A percentile compares a stretch with the other conserved stretches of the same genome.
Conservation (phyloP, 2,329 filamentous ascomycete species). For the Ascochyta viciae-villosae region DNA sequence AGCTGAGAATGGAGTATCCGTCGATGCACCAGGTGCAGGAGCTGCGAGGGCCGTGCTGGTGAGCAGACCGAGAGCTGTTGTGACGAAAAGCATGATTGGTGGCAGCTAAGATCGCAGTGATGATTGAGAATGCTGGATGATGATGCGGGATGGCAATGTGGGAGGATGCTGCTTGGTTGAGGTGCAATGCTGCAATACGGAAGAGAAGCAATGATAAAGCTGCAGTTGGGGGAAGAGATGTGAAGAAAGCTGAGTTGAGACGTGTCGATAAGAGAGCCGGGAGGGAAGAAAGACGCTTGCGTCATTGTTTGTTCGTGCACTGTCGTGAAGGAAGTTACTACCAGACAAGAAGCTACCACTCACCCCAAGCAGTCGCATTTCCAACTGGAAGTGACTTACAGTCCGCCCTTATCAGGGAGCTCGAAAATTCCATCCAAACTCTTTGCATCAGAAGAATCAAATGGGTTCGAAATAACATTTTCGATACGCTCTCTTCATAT, state of each 20-base stretch:
- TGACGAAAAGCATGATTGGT: not conserved
- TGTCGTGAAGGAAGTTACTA: not conserved
- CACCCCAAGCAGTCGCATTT: not conserved
- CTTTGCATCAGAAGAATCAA: too few relatives aligned
- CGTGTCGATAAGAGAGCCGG: not conserved
- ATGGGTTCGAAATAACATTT: too few relatives aligned
- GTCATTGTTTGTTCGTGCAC: not conserved
- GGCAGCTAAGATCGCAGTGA: not conserved
- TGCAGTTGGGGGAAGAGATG: not conserved
- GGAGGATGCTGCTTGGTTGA: not conserved
- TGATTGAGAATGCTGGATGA: not conserved
- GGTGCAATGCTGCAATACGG: not conserved
- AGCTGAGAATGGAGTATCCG: not conserved
- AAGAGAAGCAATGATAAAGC: not conserved
- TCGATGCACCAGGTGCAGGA: not conserved
- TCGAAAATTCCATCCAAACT: too few relatives aligned
- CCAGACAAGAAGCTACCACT: not conserved
- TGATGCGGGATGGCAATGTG: not conserved
- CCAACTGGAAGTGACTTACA: too few relatives aligned
- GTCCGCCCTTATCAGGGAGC: too few relatives aligned
- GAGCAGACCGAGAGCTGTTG: not conserved
- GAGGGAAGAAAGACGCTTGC: not conserved
- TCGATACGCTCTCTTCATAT: too few relatives aligned
- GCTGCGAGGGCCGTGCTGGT: not conserved
- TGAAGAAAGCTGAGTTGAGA: not conserved